Evolutionary conservation across 768 basidiomycete genomes (phyloP), one percentile per base, ranked within the genome.

Genomic region (Pisolithus microcarpus): DNA sequence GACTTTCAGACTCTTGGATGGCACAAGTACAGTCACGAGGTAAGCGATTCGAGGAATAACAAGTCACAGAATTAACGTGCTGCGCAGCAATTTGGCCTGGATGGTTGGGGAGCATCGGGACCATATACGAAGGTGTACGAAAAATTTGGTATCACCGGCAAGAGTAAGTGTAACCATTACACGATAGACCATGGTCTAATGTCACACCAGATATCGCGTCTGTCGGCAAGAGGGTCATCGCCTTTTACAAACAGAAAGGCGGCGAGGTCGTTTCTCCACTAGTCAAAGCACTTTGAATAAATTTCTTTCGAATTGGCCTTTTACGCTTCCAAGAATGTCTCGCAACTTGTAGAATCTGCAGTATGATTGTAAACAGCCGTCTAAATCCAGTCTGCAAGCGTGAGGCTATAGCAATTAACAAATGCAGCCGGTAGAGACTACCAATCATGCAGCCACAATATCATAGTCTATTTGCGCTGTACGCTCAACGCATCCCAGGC

Each of bases 91-190:
- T 88, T 74, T 53, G 88, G 87, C 61, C 66, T 89, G 52, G 59
- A 71, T 34, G 76, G 75, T 31, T 96, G 88, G 86, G 92, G 92
- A 64, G 82, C 89, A 15, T 94, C 91, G 18, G 92, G 87, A 48
- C 92, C 93, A 10, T 92, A 90, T 65, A 77, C 83, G 69, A 79
- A 92, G 73, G 86, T 94, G 11, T 96, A 96, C 66, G 87, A 87
- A 72, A 89, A 91, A 70, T 88, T 91, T 59, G 89, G 87, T 39
- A 79, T 92, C 64, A 91, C 90, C 36, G 85, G 82, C 13, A 65
- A 77, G 43, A 86, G 82, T 86, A 69, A 47, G 81, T 76, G 46
- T 26, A 49, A 21, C 43, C 21, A 46, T 52, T 44, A 23, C 24
- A 24, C 19, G 16, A 1, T n/a, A n/a, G 34, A 38, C 55, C 31